Base-by-base conservation (phyloP, 352 stramenopile genomes). In the Thraustochytrium striatum region DNA sequence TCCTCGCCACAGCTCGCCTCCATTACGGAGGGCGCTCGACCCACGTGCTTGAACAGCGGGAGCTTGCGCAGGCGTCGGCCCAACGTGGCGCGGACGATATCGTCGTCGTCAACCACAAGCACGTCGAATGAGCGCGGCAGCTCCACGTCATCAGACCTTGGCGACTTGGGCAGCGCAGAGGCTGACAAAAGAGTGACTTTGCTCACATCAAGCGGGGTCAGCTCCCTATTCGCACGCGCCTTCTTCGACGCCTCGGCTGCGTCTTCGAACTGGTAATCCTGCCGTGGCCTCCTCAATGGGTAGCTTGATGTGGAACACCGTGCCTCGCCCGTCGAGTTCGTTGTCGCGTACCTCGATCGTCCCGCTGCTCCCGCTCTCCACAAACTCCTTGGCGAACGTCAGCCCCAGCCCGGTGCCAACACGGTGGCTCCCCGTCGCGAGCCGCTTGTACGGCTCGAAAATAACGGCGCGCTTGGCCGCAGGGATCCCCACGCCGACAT, bases 341-440 rank as follows among this genome's bases (percentile, higher is more conserved):
- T 70, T 70, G 3, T 33, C 19, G 25, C 53, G 50, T 33, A 70
- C 59, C 19, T 30, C 36, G 41, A 70, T 52, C 16, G 59, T 53
- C 2, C 59, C 59, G 21, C 59, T 38, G 41, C 59, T 53, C 9
- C 59, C 59, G 35, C 53, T 70, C 0, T 28, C 35, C 2, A 70
- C 59, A 70, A 70, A 70, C 25, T 70, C 59, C 38, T 70, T 70
- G 36, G 59, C 59, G 41, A 70, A 70, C n/a, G 35, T 70, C 9
- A 70, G 59, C 5, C 59, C 59, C n/a, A 70, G 59, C 3, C 59
- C 59, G 5, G 59, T 70, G 25, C 59, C 59, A 28, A 70, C 59
- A 16, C 59, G 59, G 28, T 70, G 59, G 9, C 35, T 53, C 9
- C 59, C 59, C 9, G 59, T 70, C 0, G 59, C 59, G 3, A 70